Percentiles rank a stretch among this genome's conserved stretches.
phyloP scores from a whole-genome alignment of 1,139 yeast species.

The Candida sp. region DNA sequence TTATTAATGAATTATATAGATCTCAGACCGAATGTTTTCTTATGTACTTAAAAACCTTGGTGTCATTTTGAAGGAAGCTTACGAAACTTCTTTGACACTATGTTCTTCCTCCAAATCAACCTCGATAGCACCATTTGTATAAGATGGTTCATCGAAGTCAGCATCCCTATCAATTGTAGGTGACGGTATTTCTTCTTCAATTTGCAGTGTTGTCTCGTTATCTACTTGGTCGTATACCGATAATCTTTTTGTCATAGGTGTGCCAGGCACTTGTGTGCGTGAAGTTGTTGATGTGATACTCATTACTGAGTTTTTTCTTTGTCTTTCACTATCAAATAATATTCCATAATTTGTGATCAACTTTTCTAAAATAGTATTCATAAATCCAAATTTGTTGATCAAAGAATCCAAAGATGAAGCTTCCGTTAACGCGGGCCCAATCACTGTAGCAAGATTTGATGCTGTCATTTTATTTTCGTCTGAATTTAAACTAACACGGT shows the following conservation, averaged over 20 bases:
- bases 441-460: conserved; percentile 76
- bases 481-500: conserved; percentile 54
- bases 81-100: too few relatives aligned
- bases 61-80: too few relatives aligned
- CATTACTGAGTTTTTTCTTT: background rate
- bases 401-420: conserved; percentile 51
- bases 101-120: background rate
- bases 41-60: too few relatives aligned
- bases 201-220: background rate
- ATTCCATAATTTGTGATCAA: conserved; percentile 39
- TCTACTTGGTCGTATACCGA: background rate
- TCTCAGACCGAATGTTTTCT: too few relatives aligned
- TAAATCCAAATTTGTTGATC: conserved; percentile 51
- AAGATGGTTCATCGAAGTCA: background rate
- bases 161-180: background rate
- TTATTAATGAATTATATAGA: too few relatives aligned
- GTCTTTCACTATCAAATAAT: conserved; percentile 26
- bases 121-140: background rate
- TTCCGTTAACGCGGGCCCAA: conserved; percentile 60
- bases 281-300: background rate
- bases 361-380: conserved; percentile 52
- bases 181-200: background rate
- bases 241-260: background rate
- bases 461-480: conserved; percentile 76
- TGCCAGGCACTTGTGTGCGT: background rate